A percentile compares a stretch with the other conserved stretches of the same genome.
phyloP scores from a whole-genome alignment of 148 eudicot genomes.

The Rhododendron ovatum region DNA sequence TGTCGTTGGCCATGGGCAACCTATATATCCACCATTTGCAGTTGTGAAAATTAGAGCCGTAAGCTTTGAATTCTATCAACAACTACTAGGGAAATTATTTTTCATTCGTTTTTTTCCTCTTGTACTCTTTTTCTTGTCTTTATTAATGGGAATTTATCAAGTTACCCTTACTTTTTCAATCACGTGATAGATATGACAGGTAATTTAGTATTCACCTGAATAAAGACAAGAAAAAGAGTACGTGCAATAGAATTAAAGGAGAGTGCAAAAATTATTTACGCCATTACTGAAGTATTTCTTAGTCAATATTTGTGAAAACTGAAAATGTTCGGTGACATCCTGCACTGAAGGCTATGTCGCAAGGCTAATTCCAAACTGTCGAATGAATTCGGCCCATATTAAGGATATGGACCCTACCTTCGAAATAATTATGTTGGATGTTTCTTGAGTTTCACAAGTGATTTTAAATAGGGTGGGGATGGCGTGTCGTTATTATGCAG shows the following conservation, averaged over 20 bases:
- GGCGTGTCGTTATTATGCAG: not conserved
- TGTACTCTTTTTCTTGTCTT: not conserved
- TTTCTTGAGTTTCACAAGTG: not conserved
- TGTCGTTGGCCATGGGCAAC: constrained; percentile 55
- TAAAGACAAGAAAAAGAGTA: not conserved
- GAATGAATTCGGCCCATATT: not conserved
- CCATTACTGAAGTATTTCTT: too few species aligned
- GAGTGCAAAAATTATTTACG: not conserved
- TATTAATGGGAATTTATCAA: not conserved
- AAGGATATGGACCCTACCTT: not conserved
- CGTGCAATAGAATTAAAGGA: not conserved
- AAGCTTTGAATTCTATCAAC: not conserved
- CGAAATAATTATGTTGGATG: not conserved
- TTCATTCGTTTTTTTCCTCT: not conserved
- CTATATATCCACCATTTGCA: constrained; percentile 24
- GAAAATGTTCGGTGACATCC: not conserved
- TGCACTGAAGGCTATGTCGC: not conserved
- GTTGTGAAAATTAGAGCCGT: not conserved
- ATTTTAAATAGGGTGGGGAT: not conserved
- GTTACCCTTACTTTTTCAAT: not conserved
- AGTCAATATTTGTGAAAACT: not conserved
- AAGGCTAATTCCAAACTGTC: not conserved
- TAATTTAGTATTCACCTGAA: not conserved
- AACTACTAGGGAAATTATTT: not conserved
- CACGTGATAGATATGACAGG: not conserved